These are phyloP conservation scores for Solanum hybrid DNA, from an alignment of 305 asterid species.

Conservation along the genomic window DNA sequence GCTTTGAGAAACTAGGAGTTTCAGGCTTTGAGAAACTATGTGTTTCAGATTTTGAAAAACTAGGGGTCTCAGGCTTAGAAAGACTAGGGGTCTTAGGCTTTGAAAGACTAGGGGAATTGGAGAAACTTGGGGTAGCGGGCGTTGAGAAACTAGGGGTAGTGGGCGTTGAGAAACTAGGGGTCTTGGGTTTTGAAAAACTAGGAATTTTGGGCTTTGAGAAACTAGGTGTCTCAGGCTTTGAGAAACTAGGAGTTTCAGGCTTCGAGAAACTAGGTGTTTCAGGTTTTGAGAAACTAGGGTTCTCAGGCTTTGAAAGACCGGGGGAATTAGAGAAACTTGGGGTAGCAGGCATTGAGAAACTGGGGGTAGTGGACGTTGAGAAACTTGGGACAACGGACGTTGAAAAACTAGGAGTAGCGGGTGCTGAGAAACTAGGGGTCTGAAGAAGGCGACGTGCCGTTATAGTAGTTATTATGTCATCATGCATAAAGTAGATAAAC, in stretches of 20 bases:
- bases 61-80: background rate
- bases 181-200: background rate
- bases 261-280: background rate
- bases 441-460: background rate
- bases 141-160: too few species aligned
- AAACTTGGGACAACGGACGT: background rate
- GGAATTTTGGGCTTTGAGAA: background rate
- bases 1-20: background rate
- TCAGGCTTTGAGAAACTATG: background rate
- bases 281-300: constrained; percentile 6
- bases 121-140: background rate
- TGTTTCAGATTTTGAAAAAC: background rate
- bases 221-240: background rate
- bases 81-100: constrained; percentile 6
- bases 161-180: background rate
- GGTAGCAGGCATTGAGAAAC: background rate
- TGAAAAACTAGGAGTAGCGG: background rate
- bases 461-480: background rate
- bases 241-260: background rate
- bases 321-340: background rate
- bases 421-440: background rate
- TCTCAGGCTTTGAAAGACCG: background rate
- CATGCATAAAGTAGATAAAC: background rate
- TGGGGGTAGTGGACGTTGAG: background rate
- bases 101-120: constrained; percentile 8